Base-by-base conservation (phyloP, 1,139 yeast species). In the Candida smagusa region DNA sequence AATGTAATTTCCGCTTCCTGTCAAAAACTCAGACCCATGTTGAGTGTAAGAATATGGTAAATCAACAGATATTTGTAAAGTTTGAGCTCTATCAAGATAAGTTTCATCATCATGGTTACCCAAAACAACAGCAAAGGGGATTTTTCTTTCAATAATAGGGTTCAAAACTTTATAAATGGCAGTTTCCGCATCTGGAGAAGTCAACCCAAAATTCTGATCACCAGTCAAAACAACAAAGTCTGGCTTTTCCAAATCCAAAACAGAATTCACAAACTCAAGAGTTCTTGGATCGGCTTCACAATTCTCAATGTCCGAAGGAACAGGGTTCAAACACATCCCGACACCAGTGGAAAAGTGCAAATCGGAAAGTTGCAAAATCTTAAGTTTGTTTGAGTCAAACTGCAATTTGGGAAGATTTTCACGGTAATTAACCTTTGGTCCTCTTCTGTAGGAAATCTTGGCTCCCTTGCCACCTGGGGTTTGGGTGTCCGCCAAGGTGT, bases 71-170 rank as follows among this genome's bases (percentile, higher is more conserved):
- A 84, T 51, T 2, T 68, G 54, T 79, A 88, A 84, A 28, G 87
- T 54, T 47, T 80, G 78, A 36, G 62, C 54, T 36, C 95, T 71
- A 8, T 67, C 45, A 43, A 86, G 50, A 4, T 82, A 74, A 1
- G 92, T 90, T 58, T 88, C 95, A 50, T 84, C 90, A 51, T 85
- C 92, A 54, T 85, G 94, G 49, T 84, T 85, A 1, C 95, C 95
- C 61, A 85, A 66, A 0, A 84, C 80, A 46, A 84, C 73, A 0
- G 96, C 92, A 64, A 74, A 90, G 2, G 96, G 96, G 7, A 89
- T 80, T 32, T 71, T 62, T 31, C 87, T 66, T 21, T 65, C 50
- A 13, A 89, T 72, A 32, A 85, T 74, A 1, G 96, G 94, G 4
- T 76, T 68, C 9, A 84, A 68, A 0, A 83, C 92, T 56, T 90